Evolutionary conservation across 805 yeast species (phyloP).

Genomic region (Cyberlindnera mississippiensis): DNA sequence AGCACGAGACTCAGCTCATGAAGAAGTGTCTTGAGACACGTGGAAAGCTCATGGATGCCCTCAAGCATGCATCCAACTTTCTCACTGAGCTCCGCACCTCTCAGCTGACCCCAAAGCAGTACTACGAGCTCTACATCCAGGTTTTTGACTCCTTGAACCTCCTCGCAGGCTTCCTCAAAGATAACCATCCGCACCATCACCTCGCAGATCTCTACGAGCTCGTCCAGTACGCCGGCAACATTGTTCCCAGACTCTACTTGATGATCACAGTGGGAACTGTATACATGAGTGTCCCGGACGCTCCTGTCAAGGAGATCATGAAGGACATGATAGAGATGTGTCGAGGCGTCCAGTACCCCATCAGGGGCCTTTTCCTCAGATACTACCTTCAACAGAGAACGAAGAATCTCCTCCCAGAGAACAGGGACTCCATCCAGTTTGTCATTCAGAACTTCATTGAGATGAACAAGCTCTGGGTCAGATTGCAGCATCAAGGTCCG

Average conservation of each 20-base stretch:
- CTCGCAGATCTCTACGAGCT: constrained; percentile 88
- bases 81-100: constrained; percentile 78
- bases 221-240: constrained; percentile 93
- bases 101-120: constrained; percentile 78
- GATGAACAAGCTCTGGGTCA: constrained; percentile 97
- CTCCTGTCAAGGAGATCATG: constrained; percentile 82
- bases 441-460: constrained; percentile 86
- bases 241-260: constrained; percentile 85
- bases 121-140: constrained; percentile 84
- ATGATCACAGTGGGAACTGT: constrained; percentile 95
- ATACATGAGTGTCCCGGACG: constrained; percentile 70
- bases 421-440: constrained; percentile 71
- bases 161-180: constrained; percentile 60
- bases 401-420: constrained; percentile 40
- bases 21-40: constrained; percentile 65
- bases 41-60: constrained; percentile 76
- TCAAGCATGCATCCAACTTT: constrained; percentile 81
- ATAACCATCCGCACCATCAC: constrained; percentile 64
- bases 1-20: constrained; percentile 72
- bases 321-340: constrained; percentile 98
- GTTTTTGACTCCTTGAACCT: constrained; percentile 78
- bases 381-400: constrained; percentile 85
- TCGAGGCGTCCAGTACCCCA: constrained; percentile 93
- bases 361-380: constrained; percentile 84
- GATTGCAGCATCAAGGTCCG: constrained; percentile 94